phyloP scores from a whole-genome alignment of 139 green algal genomes.

The Chlorella ohadii region DNA sequence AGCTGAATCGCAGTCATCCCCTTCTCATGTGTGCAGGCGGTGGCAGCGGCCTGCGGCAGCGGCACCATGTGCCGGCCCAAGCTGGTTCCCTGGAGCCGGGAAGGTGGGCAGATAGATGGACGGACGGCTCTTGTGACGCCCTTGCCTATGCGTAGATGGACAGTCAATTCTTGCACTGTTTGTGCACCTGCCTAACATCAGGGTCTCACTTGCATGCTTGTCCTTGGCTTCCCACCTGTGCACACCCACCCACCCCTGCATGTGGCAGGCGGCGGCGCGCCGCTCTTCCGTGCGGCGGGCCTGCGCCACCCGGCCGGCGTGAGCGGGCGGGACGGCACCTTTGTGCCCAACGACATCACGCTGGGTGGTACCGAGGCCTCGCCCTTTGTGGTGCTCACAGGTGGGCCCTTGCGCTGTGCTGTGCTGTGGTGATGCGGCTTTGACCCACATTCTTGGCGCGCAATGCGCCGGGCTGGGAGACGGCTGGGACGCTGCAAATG shows the following conservation, averaged over 20 bases:
- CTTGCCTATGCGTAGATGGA: neutral
- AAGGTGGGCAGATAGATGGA: neutral
- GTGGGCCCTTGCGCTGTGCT: neutral
- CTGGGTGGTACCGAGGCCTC: slow-evolving; percentile 68
- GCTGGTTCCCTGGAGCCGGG: slow-evolving; percentile 45
- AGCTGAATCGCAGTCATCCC: too few relatives aligned
- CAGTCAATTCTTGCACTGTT: too few relatives aligned
- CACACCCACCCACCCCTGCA: neutral
- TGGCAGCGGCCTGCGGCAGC: slow-evolving; percentile 51
- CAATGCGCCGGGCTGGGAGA: too few relatives aligned
- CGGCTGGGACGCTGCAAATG: too few relatives aligned
- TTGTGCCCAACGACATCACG: slow-evolving; percentile 96
- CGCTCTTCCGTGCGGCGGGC: slow-evolving; percentile 61
- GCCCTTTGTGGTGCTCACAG: slow-evolving; percentile 84
- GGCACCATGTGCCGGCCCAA: slow-evolving; percentile 70
- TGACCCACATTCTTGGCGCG: too few relatives aligned
- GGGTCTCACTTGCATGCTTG: too few relatives aligned
- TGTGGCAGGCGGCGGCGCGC: slow-evolving; percentile 10
- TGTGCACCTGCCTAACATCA: too few relatives aligned
- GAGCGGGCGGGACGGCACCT: slow-evolving; percentile 51
- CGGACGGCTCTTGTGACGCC: too few relatives aligned
- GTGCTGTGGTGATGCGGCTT: too few relatives aligned
- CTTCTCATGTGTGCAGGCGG: slow-evolving; percentile 41
- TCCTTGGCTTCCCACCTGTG: neutral
- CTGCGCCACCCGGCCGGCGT: slow-evolving; percentile 82